Conservation (phyloP, 169 alveolate species). For the Toxoplasma gondii region DNA sequence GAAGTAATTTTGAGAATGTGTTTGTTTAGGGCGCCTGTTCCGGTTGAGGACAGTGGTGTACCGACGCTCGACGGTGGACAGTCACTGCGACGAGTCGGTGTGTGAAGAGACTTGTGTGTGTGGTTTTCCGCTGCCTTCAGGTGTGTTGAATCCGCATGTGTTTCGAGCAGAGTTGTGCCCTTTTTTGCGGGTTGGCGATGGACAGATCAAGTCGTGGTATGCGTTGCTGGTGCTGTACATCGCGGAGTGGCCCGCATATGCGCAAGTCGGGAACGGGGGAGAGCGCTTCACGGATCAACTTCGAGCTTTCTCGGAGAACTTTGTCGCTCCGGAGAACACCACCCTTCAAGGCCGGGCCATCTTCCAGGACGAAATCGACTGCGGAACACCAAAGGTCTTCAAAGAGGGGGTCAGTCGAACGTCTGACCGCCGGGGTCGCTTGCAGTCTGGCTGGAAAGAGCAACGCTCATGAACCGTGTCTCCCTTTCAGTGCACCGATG, state of each 20-base stretch:
- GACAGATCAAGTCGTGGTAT: constrained; percentile 51
- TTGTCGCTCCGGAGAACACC: constrained; percentile 44
- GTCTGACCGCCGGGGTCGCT: neutral
- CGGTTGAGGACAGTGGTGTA: no score
- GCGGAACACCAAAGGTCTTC: constrained; percentile 61
- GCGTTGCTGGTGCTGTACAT: constrained; percentile 59
- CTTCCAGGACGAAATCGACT: constrained; percentile 50
- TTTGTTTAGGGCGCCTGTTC: no score
- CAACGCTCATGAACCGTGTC: neutral
- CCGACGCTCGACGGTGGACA: no score
- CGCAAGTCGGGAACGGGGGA: constrained; percentile 61
- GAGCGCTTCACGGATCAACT: constrained; percentile 41
- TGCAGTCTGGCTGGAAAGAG: neutral
- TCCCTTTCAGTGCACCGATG: neutral
- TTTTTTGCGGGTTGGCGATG: constrained; percentile 48
- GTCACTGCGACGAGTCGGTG: no score
- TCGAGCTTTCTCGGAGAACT: constrained; percentile 48
- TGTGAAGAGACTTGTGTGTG: no score
- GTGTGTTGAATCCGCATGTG: constrained; percentile 39
- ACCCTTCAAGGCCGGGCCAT: constrained; percentile 46
- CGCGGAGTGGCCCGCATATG: constrained; percentile 68
- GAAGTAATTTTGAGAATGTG: no score
- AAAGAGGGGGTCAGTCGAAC: constrained; percentile 28
- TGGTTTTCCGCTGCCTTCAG: neutral
- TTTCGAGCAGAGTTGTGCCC: constrained; percentile 59